Base-by-base conservation (phyloP, 352 stramenopile species). In the Paralagenidium karlingii region DNA sequence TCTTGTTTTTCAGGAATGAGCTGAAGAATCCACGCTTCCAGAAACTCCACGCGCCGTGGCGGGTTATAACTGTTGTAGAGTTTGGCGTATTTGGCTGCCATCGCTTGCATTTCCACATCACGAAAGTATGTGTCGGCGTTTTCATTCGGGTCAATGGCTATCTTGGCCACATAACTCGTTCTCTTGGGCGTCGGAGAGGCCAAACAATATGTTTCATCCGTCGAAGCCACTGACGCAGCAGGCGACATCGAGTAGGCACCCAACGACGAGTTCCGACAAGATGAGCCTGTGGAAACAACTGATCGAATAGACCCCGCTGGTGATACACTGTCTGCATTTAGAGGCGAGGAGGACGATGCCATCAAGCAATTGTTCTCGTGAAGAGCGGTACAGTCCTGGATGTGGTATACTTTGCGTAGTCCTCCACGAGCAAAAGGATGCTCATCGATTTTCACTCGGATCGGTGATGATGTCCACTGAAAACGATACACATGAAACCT, bases 21-120 rank as follows among this genome's bases (percentile, higher is more conserved):
- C 34, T 86, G 73, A 39, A 86, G 47, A 37, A 83, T 78, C 65
- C 68, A 86, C 2, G 73, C 73, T 31, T 82, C 69, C 2, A 86
- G 34, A 47, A 86, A 86, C 43, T 86, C 69, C 13, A 86, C 73
- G 15, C 73, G 67, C 1, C 68, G 62, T 11, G 73, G 73, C n/a
- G 73, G 73, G 39, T 79, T 75, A 58, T 86, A 86, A 18, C 59
- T 82, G 45, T 90, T 88, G 58, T 87, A 90, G 24, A 83, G 31
- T 15, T 63, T 71, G 0, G 74, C 76, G 32, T 84, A 90, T 40
- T 86, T 84, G 13, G 70, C 65, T 3, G 73, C 77, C 18, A 86
- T 66, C 1, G 76, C 74, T 53, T 90, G 76, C 76, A 87, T 87
- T 44, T 90, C 76, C 8, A 90, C 76, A 27, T 90, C 76, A 18